Evolutionary conservation across 805 yeast species (phyloP).

Genomic region (Candida berthetii): DNA sequence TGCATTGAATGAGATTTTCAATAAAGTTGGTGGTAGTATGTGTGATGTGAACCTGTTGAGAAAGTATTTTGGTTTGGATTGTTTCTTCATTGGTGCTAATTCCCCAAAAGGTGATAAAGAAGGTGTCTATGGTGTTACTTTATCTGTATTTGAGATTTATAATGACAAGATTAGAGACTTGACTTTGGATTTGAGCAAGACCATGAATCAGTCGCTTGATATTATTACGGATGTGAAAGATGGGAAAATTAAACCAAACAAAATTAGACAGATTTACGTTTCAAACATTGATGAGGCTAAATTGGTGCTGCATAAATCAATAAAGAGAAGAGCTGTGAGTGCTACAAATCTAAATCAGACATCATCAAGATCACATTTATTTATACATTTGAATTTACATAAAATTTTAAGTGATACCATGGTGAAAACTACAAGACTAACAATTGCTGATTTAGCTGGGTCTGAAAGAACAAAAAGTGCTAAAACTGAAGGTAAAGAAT

Average conservation of each 20-base stretch:
- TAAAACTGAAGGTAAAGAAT: slow-evolving; percentile 35
- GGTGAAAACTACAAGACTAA: slow-evolving; percentile 29
- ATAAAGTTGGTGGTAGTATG: slow-evolving; percentile 14
- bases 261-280: slow-evolving; percentile 33
- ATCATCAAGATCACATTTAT: slow-evolving; percentile 49
- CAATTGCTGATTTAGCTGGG: slow-evolving; percentile 48
- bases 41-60: slow-evolving; percentile 11
- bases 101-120: slow-evolving; percentile 12
- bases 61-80: slow-evolving; percentile 14
- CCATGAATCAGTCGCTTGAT: slow-evolving; percentile 26
- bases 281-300: slow-evolving; percentile 29
- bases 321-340: slow-evolving; percentile 32
- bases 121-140: slow-evolving; percentile 30
- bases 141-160: slow-evolving; percentile 49
- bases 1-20: slow-evolving; percentile 27
- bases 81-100: slow-evolving; percentile 14
- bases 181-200: slow-evolving; percentile 20
- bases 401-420: slow-evolving; percentile 14
- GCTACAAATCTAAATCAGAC: slow-evolving; percentile 36
- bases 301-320: slow-evolving; percentile 30
- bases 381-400: slow-evolving; percentile 36
- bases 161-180: slow-evolving; percentile 39
- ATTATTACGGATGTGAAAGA: slow-evolving; percentile 36
- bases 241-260: slow-evolving; percentile 37
- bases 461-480: slow-evolving; percentile 43